These are phyloP conservation scores for Saccharomycopsis selenospora DNA, from an alignment of 805 yeast species.

Conservation along the genomic window DNA sequence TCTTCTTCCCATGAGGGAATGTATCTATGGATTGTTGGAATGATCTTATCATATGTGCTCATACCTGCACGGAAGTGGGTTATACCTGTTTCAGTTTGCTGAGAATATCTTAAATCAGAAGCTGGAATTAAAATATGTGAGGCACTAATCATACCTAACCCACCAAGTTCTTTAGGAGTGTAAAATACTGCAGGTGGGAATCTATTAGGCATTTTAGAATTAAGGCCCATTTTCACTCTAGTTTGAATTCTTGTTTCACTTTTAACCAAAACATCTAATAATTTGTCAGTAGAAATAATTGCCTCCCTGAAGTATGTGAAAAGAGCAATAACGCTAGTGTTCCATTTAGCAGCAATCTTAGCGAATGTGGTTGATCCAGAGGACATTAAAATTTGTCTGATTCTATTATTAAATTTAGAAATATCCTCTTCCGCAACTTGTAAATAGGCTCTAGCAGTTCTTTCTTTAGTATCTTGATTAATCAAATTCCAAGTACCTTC, in stretches of 20 bases:
- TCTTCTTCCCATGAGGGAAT: conserved; percentile 96
- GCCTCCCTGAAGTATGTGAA: conserved; percentile 94
- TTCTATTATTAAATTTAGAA: conserved; percentile 70
- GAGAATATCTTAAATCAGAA: conserved; percentile 84
- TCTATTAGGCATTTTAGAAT: conserved; percentile 97
- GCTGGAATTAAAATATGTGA: conserved; percentile 93
- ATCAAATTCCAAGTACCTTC: conserved; percentile 93
- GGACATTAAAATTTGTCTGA: conserved; percentile 86
- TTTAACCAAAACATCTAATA: conserved; percentile 77
- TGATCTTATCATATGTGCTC: conserved; percentile 69
- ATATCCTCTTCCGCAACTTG: conserved; percentile 80
- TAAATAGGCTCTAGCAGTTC: conserved; percentile 82
- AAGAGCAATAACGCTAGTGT: conserved; percentile 77
- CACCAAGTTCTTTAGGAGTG: conserved; percentile 96
- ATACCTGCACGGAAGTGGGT: conserved; percentile 93
- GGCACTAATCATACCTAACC: conserved; percentile 95
- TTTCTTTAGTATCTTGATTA: conserved; percentile 63
- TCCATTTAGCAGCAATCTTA: conserved; percentile 93
- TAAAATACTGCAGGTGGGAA: conserved; percentile 99
- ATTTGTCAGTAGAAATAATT: conserved; percentile 67
- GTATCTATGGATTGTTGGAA: conserved; percentile 91
- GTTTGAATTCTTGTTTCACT: conserved; percentile 92
- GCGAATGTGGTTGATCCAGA: conserved; percentile 95
- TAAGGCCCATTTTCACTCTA: conserved; percentile 87
- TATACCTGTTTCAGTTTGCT: conserved; percentile 89